Conservation (phyloP, 345 rosid species). For the Clarkia xantiana region DNA sequence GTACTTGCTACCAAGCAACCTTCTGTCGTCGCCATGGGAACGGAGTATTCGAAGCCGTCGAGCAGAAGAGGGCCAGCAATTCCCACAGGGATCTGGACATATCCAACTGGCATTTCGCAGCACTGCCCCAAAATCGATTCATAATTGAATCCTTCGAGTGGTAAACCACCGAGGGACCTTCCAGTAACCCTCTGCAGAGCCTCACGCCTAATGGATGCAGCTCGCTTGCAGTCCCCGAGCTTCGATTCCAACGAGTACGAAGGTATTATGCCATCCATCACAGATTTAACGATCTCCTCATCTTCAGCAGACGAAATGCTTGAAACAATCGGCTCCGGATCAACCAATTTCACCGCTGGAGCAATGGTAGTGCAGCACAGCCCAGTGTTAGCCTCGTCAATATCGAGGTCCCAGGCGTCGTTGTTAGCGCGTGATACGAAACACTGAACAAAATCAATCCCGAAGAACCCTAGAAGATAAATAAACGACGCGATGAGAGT, state of each 20-base stretch:
- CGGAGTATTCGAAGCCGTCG: conserved; percentile 57
- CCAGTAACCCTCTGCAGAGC: conserved; percentile 68
- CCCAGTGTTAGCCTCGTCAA: conserved; percentile 14
- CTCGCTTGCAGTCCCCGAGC: conserved; percentile 71
- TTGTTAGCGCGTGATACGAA: conserved; percentile 47
- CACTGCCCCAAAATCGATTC: conserved; percentile 85
- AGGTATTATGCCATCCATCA: conserved; percentile 40
- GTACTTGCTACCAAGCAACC: conserved; percentile 90
- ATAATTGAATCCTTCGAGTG: conserved; percentile 74
- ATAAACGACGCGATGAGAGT: conserved; percentile 74
- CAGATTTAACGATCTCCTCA: conserved; percentile 49
- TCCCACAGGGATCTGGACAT: conserved; percentile 88
- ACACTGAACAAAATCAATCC: conserved; percentile 80
- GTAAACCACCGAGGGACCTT: conserved; percentile 60
- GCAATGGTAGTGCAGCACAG: conserved; percentile 16
- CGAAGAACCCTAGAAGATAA: conserved; percentile 73
- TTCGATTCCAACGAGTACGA: conserved; percentile 59
- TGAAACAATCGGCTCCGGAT: conserved; percentile 18
- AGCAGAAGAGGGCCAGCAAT: conserved; percentile 83
- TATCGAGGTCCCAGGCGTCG: conserved; percentile 46
- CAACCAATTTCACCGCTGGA: conserved; percentile 10
- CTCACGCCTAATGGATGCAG: conserved; percentile 58
- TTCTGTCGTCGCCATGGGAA: conserved; percentile 98
- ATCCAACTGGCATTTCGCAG: conserved; percentile 96
- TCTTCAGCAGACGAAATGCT: conserved; percentile 41